Evolutionary conservation across 805 yeast genomes (phyloP).

Genomic region (Zygosaccharomyces gambellarensis): DNA sequence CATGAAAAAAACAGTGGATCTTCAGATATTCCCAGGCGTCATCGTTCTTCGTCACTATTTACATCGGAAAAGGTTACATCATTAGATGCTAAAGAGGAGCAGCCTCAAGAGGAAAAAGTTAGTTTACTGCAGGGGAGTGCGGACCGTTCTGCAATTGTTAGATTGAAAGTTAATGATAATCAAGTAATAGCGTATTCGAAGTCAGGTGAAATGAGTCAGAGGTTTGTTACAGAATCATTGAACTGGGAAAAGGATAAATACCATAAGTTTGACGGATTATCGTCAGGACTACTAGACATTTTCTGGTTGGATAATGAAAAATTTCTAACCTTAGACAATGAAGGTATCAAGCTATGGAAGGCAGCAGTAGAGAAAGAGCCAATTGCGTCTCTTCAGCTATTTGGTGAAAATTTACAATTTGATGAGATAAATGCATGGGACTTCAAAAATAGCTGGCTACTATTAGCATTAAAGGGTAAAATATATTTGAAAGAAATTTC

Average conservation of each 20-base stretch:
- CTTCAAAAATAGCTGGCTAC: conserved; percentile 29
- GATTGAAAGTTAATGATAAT: conserved; percentile 10
- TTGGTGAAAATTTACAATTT: conserved; percentile 9
- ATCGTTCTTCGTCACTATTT: conserved; percentile 15
- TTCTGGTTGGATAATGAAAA: conserved; percentile 25
- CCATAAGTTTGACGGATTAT: conserved; percentile 16
- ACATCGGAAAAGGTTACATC: conserved; percentile 9
- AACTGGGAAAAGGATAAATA: conserved; percentile 13
- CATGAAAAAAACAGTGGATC: not conserved
- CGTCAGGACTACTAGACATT: conserved; percentile 16
- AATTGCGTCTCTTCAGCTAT: conserved; percentile 12
- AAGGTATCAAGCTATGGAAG: conserved; percentile 21
- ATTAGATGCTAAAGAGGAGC: conserved; percentile 1
- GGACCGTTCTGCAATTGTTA: conserved; percentile 1
- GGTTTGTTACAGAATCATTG: conserved; percentile 15
- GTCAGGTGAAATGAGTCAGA: conserved; percentile 10
- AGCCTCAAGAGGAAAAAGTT: conserved; percentile 1
- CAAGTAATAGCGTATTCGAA: conserved; percentile 10
- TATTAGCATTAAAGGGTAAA: conserved; percentile 15
- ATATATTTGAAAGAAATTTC: conserved; percentile 12
- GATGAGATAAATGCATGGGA: conserved; percentile 21
- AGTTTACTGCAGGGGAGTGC: conserved; percentile 6
- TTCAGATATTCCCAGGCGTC: conserved; percentile 8
- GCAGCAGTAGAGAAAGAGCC: conserved; percentile 11
- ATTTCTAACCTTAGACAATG: conserved; percentile 19